These are phyloP conservation scores for Eutrema salsugineum DNA, from an alignment of 441 rosid species.

Conservation along the genomic window DNA sequence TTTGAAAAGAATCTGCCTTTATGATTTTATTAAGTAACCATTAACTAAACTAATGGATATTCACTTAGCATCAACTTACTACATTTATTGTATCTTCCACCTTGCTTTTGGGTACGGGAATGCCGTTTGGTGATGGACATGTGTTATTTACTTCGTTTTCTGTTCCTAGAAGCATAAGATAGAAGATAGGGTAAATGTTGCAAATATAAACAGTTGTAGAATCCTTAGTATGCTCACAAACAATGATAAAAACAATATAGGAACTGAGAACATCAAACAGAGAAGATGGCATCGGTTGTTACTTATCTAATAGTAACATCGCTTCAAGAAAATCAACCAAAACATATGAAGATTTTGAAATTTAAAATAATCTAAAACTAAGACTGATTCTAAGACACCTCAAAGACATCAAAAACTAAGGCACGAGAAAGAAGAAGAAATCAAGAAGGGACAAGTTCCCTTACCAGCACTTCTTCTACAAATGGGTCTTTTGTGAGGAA, in stretches of 20 bases:
- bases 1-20: not conserved
- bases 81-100: constrained; percentile 16
- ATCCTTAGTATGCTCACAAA: not conserved
- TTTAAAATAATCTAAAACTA: not conserved
- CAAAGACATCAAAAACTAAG: not conserved
- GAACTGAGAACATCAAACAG: constrained; percentile 5
- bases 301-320: not conserved
- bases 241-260: not conserved
- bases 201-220: not conserved
- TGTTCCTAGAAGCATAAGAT: constrained; percentile 26
- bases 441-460: not conserved
- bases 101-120: not conserved
- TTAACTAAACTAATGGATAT: not conserved
- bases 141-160: constrained; percentile 21
- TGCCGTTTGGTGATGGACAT: constrained; percentile 1
- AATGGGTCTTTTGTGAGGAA: constrained; percentile 40
- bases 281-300: not conserved
- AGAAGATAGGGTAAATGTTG: not conserved
- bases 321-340: too few relatives aligned
- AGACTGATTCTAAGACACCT: not conserved
- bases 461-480: constrained; percentile 31
- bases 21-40: not conserved
- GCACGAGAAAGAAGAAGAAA: not conserved
- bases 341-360: too few relatives aligned
- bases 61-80: constrained; percentile 34